A percentile compares a stretch with the other conserved stretches of the same genome.
phyloP scores from a whole-genome alignment of 2,329 filamentous ascomycete genomes.

The Akanthomyces uredinophilus region DNA sequence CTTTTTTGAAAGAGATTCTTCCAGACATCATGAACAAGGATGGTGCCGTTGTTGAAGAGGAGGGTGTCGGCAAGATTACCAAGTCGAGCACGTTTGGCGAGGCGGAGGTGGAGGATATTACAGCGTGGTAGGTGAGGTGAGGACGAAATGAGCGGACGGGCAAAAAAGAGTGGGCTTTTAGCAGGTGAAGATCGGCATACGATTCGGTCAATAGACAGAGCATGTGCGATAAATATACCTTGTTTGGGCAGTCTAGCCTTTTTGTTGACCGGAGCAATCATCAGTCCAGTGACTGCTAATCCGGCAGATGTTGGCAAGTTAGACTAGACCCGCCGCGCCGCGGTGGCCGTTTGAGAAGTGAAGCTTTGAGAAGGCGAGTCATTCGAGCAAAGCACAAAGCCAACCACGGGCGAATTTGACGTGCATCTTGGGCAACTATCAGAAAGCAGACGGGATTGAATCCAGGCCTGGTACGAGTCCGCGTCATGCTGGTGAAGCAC shows the following conservation, averaged over 20 bases:
- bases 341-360: background rate
- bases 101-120: conserved; percentile 93
- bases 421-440: background rate
- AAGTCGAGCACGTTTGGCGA: conserved; percentile 94
- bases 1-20: conserved; percentile 75
- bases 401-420: background rate
- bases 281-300: too few species aligned
- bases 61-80: conserved; percentile 57
- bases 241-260: background rate
- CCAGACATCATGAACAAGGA: conserved; percentile 80
- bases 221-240: background rate
- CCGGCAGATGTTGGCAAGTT: background rate
- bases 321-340: background rate
- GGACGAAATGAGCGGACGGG: background rate
- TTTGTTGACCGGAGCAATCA: background rate
- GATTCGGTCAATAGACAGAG: background rate
- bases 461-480: background rate
- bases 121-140: conserved; percentile 62
- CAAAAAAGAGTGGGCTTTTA: background rate
- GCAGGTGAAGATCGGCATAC: background rate
- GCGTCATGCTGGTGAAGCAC: background rate
- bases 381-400: background rate
- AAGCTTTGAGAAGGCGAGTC: background rate
- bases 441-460: background rate
- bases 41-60: conserved; percentile 43